Evolutionary conservation across 192 early-diverging fungal species (phyloP).

Genomic region (Kappamyces sp.): DNA sequence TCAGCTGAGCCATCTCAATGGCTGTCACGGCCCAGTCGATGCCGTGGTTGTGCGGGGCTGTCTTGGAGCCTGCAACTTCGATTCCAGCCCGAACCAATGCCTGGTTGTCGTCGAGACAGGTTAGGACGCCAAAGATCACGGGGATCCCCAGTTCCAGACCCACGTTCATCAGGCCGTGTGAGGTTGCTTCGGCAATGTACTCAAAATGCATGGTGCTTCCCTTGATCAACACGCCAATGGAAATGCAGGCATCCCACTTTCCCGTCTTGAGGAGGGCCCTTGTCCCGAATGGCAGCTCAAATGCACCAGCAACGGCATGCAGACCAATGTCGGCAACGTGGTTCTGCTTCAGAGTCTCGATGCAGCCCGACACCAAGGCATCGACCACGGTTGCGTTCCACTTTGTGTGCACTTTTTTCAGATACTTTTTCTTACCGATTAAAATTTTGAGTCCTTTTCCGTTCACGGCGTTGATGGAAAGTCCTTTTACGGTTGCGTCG

Average conservation of each 20-base stretch:
- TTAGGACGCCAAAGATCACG: conserved; percentile 93
- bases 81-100: conserved; percentile 77
- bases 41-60: conserved; percentile 84
- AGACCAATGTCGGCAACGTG: conserved; percentile 78
- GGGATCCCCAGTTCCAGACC: conserved; percentile 82
- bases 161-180: conserved; percentile 93
- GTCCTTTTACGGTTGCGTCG: conserved; percentile 18
- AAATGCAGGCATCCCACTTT: conserved; percentile 83
- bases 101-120: conserved; percentile 91
- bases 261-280: conserved; percentile 59
- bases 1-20: conserved; percentile 81
- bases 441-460: conserved; percentile 22
- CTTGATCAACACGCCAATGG: conserved; percentile 98
- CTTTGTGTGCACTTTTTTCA: conserved; percentile 70
- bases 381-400: conserved; percentile 91
- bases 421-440: conserved; percentile 18
- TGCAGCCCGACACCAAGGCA: conserved; percentile 68
- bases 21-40: conserved; percentile 91
- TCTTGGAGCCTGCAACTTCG: conserved; percentile 46
- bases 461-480: conserved; percentile 1
- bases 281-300: conserved; percentile 90
- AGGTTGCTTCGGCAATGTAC: conserved; percentile 94
- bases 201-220: conserved; percentile 99
- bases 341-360: conserved; percentile 56
- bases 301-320: conserved; percentile 82